These are phyloP conservation scores for Fusarium denticulatum DNA, from an alignment of 2,329 filamentous ascomycete species.

Conservation along the genomic window DNA sequence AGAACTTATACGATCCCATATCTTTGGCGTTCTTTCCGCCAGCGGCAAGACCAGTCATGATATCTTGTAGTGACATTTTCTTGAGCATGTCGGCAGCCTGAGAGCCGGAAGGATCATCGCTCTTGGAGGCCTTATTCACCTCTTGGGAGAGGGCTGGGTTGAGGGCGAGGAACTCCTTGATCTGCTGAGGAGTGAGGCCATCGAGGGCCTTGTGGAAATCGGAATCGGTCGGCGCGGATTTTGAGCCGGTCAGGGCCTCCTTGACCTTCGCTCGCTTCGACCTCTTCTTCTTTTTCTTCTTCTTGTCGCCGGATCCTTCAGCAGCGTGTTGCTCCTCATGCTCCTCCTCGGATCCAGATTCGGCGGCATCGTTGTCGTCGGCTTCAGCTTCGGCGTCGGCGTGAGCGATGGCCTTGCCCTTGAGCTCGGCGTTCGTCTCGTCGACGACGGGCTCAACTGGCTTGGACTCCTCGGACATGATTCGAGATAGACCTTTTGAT, in stretches of 20 bases:
- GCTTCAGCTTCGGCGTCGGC: conserved; percentile 56
- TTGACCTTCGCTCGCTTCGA: conserved; percentile 72
- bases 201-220: conserved; percentile 62
- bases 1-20: conserved; percentile 98
- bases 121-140: conserved; percentile 50
- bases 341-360: conserved; percentile 56
- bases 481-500: conserved; percentile 19
- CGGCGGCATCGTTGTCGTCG: conserved; percentile 58
- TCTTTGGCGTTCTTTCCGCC: conserved; percentile 92
- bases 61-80: conserved; percentile 73
- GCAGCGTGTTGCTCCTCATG: conserved; percentile 52
- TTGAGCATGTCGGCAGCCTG: conserved; percentile 64
- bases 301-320: conserved; percentile 47
- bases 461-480: conserved; percentile 70
- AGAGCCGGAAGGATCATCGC: conserved; percentile 50
- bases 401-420: conserved; percentile 55
- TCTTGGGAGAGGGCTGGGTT: conserved; percentile 78
- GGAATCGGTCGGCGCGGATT: conserved; percentile 46
- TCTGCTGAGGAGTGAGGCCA: conserved; percentile 64
- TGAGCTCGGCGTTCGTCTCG: conserved; percentile 59
- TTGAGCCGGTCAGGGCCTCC: conserved; percentile 53
- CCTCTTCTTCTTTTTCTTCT: conserved; percentile 72
- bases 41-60: conserved; percentile 79
- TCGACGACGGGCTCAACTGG: conserved; percentile 64
- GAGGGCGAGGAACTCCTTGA: conserved; percentile 74